phyloP scores from a whole-genome alignment of 1,139 yeast species.

The Zygoascus sp. region DNA sequence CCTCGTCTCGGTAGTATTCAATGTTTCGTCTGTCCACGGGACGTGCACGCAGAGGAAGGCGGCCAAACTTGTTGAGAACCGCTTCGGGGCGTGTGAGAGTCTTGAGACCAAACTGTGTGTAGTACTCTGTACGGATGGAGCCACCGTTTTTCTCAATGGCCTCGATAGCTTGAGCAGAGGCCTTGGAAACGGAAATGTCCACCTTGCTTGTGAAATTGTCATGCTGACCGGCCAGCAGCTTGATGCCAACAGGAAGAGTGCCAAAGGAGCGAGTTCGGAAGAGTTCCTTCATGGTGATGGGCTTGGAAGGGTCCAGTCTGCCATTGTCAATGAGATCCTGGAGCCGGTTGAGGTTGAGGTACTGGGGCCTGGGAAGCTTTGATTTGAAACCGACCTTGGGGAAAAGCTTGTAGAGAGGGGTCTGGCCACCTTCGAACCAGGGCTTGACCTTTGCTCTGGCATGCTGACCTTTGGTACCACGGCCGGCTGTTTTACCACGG shows the following conservation, averaged over 20 bases:
- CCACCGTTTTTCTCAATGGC: slow-evolving; percentile 72
- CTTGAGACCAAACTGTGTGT: slow-evolving; percentile 57
- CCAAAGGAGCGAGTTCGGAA: slow-evolving; percentile 66
- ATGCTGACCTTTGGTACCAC: slow-evolving; percentile 99
- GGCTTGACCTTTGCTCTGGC: slow-evolving; percentile 87
- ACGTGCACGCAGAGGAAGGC: slow-evolving; percentile 79
- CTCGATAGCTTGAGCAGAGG: slow-evolving; percentile 68
- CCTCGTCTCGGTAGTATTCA: slow-evolving; percentile 66
- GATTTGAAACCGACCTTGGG: slow-evolving; percentile 84
- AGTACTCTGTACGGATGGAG: slow-evolving; percentile 67
- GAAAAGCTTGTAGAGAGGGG: slow-evolving; percentile 82
- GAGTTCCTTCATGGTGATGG: slow-evolving; percentile 69
- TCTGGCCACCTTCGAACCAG: slow-evolving; percentile 99
- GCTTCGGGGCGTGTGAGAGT: slow-evolving; percentile 76
- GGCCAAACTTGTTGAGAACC: slow-evolving; percentile 63
- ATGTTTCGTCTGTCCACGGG: slow-evolving; percentile 83
- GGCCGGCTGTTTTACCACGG: slow-evolving; percentile 81
- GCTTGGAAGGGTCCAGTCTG: slow-evolving; percentile 49
- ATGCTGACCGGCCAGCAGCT: slow-evolving; percentile 67
- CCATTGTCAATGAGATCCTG: slow-evolving; percentile 40
- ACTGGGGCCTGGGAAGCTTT: slow-evolving; percentile 31
- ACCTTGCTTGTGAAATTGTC: slow-evolving; percentile 49
- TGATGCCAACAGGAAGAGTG: slow-evolving; percentile 71
- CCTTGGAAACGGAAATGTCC: slow-evolving; percentile 75
- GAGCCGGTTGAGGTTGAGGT: slow-evolving; percentile 57